Conservation (phyloP, 2,329 filamentous ascomycete species). For the Apiospora kogelbergensis region DNA sequence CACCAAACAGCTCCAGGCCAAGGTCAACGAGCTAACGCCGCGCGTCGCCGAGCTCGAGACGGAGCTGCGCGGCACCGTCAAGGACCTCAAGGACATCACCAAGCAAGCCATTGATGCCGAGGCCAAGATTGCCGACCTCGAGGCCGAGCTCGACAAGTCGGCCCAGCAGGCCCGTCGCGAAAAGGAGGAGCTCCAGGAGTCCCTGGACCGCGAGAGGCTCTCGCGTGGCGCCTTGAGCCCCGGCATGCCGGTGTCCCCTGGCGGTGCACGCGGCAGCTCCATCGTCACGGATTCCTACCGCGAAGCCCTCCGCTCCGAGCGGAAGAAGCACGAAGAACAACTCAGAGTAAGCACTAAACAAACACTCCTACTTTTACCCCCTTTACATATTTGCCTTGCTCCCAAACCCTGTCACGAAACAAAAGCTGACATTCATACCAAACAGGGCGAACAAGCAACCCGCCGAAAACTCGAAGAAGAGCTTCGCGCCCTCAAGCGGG, state of each 20-base stretch:
- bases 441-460: slow-evolving; percentile 31
- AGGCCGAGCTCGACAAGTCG: slow-evolving; percentile 30
- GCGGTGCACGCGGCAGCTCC: slow-evolving; percentile 26
- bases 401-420: not conserved
- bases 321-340: slow-evolving; percentile 36
- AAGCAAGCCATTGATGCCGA: slow-evolving; percentile 34
- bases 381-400: not conserved
- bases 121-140: slow-evolving; percentile 32
- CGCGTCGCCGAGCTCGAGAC: slow-evolving; percentile 61
- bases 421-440: slow-evolving; percentile 17
- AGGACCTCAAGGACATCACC: slow-evolving; percentile 32
- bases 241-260: slow-evolving; percentile 25
- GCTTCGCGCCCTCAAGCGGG: slow-evolving; percentile 28
- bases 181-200: slow-evolving; percentile 32
- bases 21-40: slow-evolving; percentile 53
- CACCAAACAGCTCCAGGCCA: slow-evolving; percentile 28
- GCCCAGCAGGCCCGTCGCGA: slow-evolving; percentile 28
- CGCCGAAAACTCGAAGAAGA: slow-evolving; percentile 34
- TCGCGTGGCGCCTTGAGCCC: slow-evolving; percentile 16
- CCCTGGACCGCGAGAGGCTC: slow-evolving; percentile 31
- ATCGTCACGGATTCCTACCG: slow-evolving; percentile 34
- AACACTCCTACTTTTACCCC: not conserved
- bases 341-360: slow-evolving; percentile 28
- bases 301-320: slow-evolving; percentile 29
- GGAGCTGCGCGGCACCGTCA: slow-evolving; percentile 57